Conservation (phyloP, 805 yeast species). For the Sungouiozyma intestinalis region DNA sequence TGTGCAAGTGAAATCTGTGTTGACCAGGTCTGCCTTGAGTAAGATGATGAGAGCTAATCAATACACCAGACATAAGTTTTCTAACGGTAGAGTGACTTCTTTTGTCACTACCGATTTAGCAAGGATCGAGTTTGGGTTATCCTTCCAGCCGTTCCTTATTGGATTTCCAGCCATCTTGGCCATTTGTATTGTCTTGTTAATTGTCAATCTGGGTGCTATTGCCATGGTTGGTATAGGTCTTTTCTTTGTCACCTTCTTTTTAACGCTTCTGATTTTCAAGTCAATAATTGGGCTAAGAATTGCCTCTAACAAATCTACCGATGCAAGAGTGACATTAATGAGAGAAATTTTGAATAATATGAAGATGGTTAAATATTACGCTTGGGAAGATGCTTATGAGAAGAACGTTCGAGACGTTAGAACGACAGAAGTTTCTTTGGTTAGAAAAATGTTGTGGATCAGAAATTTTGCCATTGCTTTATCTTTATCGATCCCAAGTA, state of each 20-base stretch:
- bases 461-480: conserved; percentile 57
- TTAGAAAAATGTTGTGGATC: conserved; percentile 53
- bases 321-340: conserved; percentile 61
- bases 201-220: conserved; percentile 60
- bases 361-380: conserved; percentile 77
- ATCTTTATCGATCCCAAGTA: conserved; percentile 55
- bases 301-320: conserved; percentile 56
- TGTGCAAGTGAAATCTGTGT: conserved; percentile 56
- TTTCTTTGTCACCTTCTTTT: conserved; percentile 31
- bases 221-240: conserved; percentile 64
- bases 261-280: conserved; percentile 39
- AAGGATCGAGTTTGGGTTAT: conserved; percentile 68
- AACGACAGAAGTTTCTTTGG: conserved; percentile 46
- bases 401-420: conserved; percentile 46
- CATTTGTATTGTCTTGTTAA: conserved; percentile 52
- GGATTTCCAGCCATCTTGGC: conserved; percentile 55
- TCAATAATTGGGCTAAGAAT: conserved; percentile 45
- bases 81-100: conserved; percentile 65
- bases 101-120: conserved; percentile 74
- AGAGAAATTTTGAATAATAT: conserved; percentile 71
- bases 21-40: conserved; percentile 59
- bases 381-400: conserved; percentile 82
- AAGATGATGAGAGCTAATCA: conserved; percentile 57
- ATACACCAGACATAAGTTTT: conserved; percentile 45
- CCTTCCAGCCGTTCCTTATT: conserved; percentile 53